Base-by-base conservation (phyloP, 805 yeast genomes). In the Schwanniomyces polymorphus region DNA sequence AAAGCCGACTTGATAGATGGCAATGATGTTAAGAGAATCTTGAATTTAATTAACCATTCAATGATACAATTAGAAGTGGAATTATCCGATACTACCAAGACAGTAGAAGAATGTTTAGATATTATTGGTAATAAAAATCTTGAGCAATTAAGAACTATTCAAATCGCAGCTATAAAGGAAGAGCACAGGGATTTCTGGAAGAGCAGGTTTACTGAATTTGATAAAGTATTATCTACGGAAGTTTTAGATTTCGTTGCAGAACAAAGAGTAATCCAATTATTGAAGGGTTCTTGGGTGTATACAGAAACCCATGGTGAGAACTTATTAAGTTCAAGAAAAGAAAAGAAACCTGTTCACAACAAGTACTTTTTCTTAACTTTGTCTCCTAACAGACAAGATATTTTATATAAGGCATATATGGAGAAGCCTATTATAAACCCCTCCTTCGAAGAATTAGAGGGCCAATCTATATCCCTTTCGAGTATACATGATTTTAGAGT, bases 261-360 rank as follows among this genome's bases (percentile, higher is more conserved):
- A 60, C 94, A 87, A 67, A 75, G 92, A 56, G 81, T 85, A 40
- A 65, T 86, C 47, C 84, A 82, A 58, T 66, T 89, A 42, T 81
- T 89, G 25, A 82, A 79, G 57, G 96, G 96, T 1, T 78, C 87
- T 2, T 89, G 96, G 96, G 91, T 86, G 11, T 85, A 74, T 59
- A 76, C 84, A 1, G 85, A 83, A 31, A 69, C 76, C 44, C 90
- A 70, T 47, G 77, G 76, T 1, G 74, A 71, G 43, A 48, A 46
- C 16, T 49, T 63, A 23, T 50, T 60, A 44, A 54, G 51, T 25
- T 38, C 51, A 12, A 43, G 38, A 17, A 54, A 46, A 26, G 58
- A 57, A 28, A 58, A 52, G 26, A 56, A 54, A 37, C 42, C 47
- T n/a, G 38, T 47, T n/a, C 48, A 53, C 9, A 45, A 56, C 9